Base-by-base conservation (phyloP, 805 yeast species). In the Pichia nanzhaoensis region DNA sequence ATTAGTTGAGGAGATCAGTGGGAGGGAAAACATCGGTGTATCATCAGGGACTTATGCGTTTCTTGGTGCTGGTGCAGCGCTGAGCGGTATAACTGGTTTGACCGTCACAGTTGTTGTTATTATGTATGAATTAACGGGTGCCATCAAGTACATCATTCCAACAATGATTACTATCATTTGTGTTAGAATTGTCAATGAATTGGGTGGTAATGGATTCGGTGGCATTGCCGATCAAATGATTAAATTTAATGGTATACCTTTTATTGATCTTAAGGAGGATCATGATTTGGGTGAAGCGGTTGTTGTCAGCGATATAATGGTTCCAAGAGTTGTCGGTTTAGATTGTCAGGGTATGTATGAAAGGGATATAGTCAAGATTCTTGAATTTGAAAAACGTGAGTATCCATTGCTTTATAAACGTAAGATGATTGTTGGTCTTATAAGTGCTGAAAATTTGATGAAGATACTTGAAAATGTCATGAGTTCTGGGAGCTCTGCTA, bases 141-240 rank as follows among this genome's bases (percentile, higher is more conserved):
- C 99, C 1, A 69, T 90, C 45, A 77, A 84, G 40, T 93, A 87
- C 59, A 85, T 93, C 48, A 74, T 95, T 12, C 99, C 99, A 2
- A 86, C 95, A 0, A 93, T 93, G 99, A 84, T 93, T 42, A 95
- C 88, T 0, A 95, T 93, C 2, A 91, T 95, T 1, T 77, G 82
- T 9, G 90, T 98, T 2, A 86, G 86, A 56, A 66, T 80, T 32
- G 79, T 93, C n/a, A 77, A 79, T 53, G 93, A 85, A 48, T 70
- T 67, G 45, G 81, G 83, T 70, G 95, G 95, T 2, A 69, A 74
- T 20, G 78, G 79, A 0, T 51, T 51, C 41, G 86, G 84, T 12
- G 99, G 98, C 1, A 91, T 93, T 49, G 96, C 99, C 0, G 99
- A 93, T 59, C 95, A 88, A 63, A 90, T 90, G 86, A 89, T 95